These are phyloP conservation scores for Sordaria brevicollis DNA, from an alignment of 495 filamentous ascomycete genomes.

Conservation along the genomic window DNA sequence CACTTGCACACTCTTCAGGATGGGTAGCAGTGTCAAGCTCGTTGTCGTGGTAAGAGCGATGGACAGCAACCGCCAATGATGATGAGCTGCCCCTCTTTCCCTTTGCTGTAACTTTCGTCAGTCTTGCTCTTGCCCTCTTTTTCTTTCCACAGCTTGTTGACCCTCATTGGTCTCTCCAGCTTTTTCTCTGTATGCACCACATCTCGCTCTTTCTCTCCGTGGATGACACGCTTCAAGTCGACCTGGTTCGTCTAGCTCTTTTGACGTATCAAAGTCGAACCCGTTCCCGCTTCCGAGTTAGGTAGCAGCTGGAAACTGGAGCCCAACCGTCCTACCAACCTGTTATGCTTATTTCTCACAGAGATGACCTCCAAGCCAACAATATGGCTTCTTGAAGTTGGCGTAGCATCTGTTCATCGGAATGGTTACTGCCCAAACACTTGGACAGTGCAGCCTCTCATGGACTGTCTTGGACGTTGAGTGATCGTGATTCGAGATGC, in stretches of 20 bases:
- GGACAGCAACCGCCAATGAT: neutral
- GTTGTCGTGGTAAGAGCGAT: neutral
- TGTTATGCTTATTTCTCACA: neutral
- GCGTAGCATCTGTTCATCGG: neutral
- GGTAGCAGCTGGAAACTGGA: neutral
- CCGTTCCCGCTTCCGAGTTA: neutral
- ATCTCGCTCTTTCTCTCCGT: neutral
- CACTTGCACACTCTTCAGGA: neutral
- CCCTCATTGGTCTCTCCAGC: neutral
- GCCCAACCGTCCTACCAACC: neutral
- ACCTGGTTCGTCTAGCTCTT: neutral
- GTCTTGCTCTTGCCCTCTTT: neutral
- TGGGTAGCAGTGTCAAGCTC: neutral
- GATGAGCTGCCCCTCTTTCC: neutral
- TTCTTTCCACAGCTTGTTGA: neutral
- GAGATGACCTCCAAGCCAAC: neutral
- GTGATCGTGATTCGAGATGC: neutral
- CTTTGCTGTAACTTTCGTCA: neutral
- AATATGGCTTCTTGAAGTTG: neutral
- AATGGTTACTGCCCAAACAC: neutral
- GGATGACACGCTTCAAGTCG: neutral
- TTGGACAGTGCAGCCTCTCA: neutral
- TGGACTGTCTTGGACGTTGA: neutral
- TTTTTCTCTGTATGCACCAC: neutral
- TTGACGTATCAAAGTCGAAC: neutral